These are phyloP conservation scores for Podospora australis DNA, from an alignment of 495 filamentous ascomycete genomes.

Conservation along the genomic window DNA sequence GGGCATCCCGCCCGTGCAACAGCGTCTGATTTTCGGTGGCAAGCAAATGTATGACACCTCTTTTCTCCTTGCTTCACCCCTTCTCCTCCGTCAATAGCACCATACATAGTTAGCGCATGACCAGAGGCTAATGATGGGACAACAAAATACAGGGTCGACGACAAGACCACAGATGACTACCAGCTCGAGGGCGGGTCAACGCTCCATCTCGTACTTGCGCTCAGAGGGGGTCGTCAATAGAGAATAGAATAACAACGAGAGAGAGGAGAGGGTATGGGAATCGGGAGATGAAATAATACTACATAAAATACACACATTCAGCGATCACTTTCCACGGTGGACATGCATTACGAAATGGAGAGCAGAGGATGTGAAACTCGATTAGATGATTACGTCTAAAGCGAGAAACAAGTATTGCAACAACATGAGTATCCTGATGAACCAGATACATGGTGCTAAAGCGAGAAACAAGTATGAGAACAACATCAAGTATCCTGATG, in stretches of 20 bases:
- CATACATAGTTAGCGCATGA: background rate
- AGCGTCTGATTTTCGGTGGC: constrained; percentile 90
- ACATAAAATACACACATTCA: background rate
- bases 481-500: too few relatives aligned
- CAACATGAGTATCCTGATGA: too few relatives aligned
- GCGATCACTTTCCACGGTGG: background rate
- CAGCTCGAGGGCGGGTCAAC: constrained; percentile 87
- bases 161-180: constrained; percentile 81
- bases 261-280: background rate
- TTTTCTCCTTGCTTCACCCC: background rate
- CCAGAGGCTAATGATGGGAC: background rate
- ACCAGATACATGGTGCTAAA: too few relatives aligned
- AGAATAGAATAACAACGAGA: background rate
- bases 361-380: too few relatives aligned
- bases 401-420: too few relatives aligned
- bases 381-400: too few relatives aligned
- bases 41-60: constrained; percentile 82
- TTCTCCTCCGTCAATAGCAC: background rate
- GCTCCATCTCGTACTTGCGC: constrained; percentile 88
- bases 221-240: constrained; percentile 61
- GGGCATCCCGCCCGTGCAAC: constrained; percentile 94
- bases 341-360: too few relatives aligned
- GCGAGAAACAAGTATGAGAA: too few relatives aligned
- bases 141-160: constrained; percentile 63
- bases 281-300: background rate